These are phyloP conservation scores for Penicillium cinerascens DNA, from an alignment of 495 filamentous ascomycete species.

Conservation along the genomic window DNA sequence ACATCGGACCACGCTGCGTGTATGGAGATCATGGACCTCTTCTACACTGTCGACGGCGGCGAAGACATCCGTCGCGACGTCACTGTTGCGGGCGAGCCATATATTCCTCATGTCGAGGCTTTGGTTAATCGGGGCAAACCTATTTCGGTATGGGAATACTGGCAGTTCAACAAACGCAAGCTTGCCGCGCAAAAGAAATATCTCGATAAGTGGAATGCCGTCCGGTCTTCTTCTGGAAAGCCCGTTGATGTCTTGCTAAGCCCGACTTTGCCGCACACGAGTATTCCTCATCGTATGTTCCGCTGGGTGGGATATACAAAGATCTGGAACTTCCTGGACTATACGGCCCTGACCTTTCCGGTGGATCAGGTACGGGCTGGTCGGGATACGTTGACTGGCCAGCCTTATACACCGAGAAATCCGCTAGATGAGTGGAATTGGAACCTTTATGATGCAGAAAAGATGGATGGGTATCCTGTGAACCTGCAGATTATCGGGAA, in stretches of 20 bases:
- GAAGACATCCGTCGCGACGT: conserved; percentile 53
- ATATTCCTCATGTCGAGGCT: conserved; percentile 48
- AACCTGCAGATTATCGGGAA: conserved; percentile 51
- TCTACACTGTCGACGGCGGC: conserved; percentile 53
- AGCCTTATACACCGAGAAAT: conserved; percentile 47
- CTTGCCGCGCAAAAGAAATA: conserved; percentile 50
- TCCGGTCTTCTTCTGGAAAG: conserved; percentile 42
- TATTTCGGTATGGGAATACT: conserved; percentile 54
- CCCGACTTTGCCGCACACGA: conserved; percentile 46
- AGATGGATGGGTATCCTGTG: conserved; percentile 43
- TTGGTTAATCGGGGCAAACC: conserved; percentile 46
- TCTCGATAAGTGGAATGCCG: conserved; percentile 52
- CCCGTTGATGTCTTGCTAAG: conserved; percentile 62
- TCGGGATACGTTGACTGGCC: conserved; percentile 37
- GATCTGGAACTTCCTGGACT: conserved; percentile 71
- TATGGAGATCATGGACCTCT: conserved; percentile 47
- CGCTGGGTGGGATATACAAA: conserved; percentile 57
- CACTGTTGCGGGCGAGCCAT: conserved; percentile 47
- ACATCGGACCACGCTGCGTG: conserved; percentile 40
- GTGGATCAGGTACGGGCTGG: conserved; percentile 50
- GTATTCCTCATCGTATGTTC: conserved; percentile 48
- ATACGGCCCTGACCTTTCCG: conserved; percentile 54
- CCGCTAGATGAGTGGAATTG: conserved; percentile 51
- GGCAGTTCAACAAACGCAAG: conserved; percentile 54
- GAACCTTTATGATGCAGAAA: conserved; percentile 43